Percentiles rank a stretch among this genome's conserved stretches.
Evolutionary conservation across 345 rosid species (phyloP).

Genomic region (Eucalyptus viminalis): DNA sequence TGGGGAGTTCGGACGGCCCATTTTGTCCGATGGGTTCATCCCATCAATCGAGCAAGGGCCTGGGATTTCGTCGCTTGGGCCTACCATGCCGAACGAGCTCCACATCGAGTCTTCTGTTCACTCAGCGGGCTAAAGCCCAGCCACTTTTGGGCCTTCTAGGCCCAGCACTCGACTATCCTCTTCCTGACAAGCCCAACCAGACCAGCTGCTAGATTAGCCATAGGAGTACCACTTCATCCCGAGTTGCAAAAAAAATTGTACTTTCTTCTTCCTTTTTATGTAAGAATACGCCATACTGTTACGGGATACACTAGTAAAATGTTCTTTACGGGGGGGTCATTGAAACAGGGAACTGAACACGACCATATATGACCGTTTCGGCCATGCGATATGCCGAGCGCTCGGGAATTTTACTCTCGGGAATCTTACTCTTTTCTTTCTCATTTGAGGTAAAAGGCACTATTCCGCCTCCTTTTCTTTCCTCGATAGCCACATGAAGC

Average conservation of each 20-base stretch:
- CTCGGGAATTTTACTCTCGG: accelerated
- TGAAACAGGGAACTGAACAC: neutral
- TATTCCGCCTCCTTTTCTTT: neutral
- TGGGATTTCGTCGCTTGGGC: neutral
- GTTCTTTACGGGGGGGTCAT: neutral
- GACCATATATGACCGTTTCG: neutral
- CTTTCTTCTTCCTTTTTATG: neutral
- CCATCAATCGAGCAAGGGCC: neutral
- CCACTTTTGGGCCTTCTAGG: neutral
- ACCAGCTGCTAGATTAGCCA: neutral
- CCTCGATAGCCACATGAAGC: accelerated
- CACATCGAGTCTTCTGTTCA: accelerated
- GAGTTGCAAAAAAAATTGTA: accelerated
- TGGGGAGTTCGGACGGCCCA: neutral
- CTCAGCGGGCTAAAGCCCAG: accelerated
- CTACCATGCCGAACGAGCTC: neutral
- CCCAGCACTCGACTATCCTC: neutral
- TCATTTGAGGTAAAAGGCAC: neutral
- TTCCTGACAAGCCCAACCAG: neutral
- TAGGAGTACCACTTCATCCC: neutral
- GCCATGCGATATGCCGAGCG: accelerated
- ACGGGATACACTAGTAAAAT: neutral
- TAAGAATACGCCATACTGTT: neutral
- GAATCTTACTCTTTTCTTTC: neutral
- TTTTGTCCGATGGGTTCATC: accelerated